Conservation (phyloP, 768 basidiomycete species). For the Mycena alexandri region DNA sequence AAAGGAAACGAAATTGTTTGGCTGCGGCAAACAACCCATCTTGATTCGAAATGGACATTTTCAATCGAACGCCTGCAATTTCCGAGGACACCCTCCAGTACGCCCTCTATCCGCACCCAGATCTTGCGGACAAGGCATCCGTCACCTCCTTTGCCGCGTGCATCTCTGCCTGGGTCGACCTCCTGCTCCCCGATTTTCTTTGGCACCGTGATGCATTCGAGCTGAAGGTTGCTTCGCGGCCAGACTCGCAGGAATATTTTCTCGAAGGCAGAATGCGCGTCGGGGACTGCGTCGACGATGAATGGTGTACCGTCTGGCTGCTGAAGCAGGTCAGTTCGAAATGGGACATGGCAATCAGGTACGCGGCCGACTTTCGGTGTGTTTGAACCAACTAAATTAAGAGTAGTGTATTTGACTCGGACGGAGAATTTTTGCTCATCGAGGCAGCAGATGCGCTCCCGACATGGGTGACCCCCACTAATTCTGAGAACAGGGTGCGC, state of each 20-base stretch:
- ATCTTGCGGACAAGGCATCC: slow-evolving; percentile 68
- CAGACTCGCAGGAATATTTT: slow-evolving; percentile 63
- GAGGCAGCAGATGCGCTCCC: slow-evolving; percentile 95
- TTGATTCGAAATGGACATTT: slow-evolving; percentile 66
- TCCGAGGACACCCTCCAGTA: slow-evolving; percentile 90
- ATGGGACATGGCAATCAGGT: slow-evolving; percentile 90
- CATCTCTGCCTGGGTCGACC: slow-evolving; percentile 68
- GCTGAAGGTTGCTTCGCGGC: slow-evolving; percentile 70
- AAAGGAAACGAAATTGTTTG: slow-evolving; percentile 27
- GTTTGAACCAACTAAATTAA: slow-evolving; percentile 23
- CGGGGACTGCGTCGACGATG: slow-evolving; percentile 97
- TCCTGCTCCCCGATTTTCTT: slow-evolving; percentile 69
- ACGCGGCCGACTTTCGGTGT: slow-evolving; percentile 35
- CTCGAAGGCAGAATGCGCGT: slow-evolving; percentile 90
- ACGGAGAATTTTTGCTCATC: slow-evolving; percentile 96
- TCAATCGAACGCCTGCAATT: slow-evolving; percentile 81
- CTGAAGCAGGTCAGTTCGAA: slow-evolving; percentile 79
- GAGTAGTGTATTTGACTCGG: slow-evolving; percentile 83
- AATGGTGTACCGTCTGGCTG: slow-evolving; percentile 96
- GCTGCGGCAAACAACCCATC: slow-evolving; percentile 22
- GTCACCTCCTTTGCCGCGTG: slow-evolving; percentile 76
- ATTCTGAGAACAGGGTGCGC: slow-evolving; percentile 93
- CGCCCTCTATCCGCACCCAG: slow-evolving; percentile 71
- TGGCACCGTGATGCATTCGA: slow-evolving; percentile 92
- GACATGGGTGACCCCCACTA: slow-evolving; percentile 90